Evolutionary conservation across 31 red algal genomes (phyloP).

Genomic region (Endocladia muricata): DNA sequence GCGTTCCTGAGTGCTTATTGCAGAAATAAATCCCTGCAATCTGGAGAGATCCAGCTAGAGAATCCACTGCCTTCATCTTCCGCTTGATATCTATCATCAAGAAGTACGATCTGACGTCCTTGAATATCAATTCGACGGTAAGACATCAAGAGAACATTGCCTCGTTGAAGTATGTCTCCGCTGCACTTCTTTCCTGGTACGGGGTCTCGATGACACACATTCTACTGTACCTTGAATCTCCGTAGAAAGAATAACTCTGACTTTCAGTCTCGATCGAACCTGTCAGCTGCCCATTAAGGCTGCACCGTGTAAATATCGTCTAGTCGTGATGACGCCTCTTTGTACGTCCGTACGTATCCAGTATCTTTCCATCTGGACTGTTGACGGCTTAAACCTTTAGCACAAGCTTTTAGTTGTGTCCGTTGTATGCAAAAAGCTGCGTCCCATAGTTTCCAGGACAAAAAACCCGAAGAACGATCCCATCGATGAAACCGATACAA

Average conservation of each 20-base stretch:
- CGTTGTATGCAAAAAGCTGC: not conserved
- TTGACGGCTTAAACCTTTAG: constrained; percentile 6
- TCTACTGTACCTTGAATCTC: constrained; percentile 17
- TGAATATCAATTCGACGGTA: constrained; percentile 22
- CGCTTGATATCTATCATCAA: constrained; percentile 13
- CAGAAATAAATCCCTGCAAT: constrained; percentile 2
- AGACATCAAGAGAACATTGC: not conserved
- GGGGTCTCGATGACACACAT: not conserved
- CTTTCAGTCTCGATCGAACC: not conserved
- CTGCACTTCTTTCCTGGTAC: constrained; percentile 9
- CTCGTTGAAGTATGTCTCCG: not conserved
- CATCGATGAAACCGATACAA: constrained; percentile 22
- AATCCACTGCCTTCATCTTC: constrained; percentile 13
- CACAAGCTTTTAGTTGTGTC: not conserved
- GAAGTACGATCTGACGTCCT: constrained; percentile 11
- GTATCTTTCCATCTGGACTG: constrained; percentile 13
- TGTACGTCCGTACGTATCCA: constrained; percentile 8
- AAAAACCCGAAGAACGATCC: not conserved
- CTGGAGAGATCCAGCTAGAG: constrained; percentile 12
- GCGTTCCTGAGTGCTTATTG: no score
- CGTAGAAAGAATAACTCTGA: constrained; percentile 2
- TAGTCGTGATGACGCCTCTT: not conserved
- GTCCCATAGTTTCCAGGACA: not conserved
- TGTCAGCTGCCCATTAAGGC: not conserved
- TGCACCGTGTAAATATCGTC: not conserved